Conservation (phyloP, 1,284 basidiomycete species). For the Fomitopsis schrenkii region DNA sequence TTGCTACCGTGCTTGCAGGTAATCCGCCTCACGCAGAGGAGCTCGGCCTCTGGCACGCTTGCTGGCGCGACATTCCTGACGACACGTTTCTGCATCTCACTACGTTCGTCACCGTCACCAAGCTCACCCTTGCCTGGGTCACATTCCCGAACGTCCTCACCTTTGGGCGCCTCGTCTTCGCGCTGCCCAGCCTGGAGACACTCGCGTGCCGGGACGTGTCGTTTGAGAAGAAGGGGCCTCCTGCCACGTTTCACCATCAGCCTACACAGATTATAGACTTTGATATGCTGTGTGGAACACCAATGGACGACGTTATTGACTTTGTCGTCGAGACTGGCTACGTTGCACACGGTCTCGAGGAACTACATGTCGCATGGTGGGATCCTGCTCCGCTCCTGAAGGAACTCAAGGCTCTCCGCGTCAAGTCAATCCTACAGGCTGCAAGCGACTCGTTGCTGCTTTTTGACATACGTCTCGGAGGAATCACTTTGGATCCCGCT, state of each 20-base stretch:
- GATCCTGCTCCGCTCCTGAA: not conserved
- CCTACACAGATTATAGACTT: not conserved
- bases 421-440: not conserved
- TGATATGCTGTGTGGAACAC: not conserved
- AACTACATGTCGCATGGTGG: not conserved
- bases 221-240: not conserved
- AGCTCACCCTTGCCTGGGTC: not conserved
- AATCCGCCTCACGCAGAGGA: not conserved
- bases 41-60: not conserved
- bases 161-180: not conserved
- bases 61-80: not conserved
- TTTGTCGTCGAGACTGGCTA: not conserved
- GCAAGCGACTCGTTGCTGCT: not conserved
- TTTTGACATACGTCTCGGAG: not conserved
- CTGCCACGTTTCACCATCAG: not conserved
- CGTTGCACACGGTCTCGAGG: not conserved
- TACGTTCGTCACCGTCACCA: not conserved
- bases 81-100: not conserved
- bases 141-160: not conserved
- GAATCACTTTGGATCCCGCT: not conserved
- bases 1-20: not conserved
- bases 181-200: not conserved
- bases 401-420: not conserved
- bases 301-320: not conserved
- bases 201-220: not conserved